Evolutionary conservation across 768 basidiomycete species (phyloP).

Genomic region (Sporobolomyces roseus): DNA sequence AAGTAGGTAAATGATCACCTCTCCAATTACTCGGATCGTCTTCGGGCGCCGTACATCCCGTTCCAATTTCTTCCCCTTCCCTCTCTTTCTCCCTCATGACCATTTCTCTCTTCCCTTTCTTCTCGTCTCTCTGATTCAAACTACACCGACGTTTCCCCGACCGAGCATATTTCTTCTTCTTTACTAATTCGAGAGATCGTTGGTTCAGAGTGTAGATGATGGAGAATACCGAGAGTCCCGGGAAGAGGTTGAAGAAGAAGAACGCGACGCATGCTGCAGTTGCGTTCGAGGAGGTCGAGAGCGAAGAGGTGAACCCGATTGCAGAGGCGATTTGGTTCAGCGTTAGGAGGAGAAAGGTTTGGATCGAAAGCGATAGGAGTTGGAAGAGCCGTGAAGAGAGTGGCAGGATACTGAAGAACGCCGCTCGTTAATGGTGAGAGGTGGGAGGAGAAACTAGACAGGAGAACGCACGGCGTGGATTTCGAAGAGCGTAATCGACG

Average conservation of each 20-base stretch:
- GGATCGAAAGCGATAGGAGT: constrained; percentile 8
- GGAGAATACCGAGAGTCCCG: neutral
- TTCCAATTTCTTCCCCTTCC: neutral
- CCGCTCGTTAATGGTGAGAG: neutral
- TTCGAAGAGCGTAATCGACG: constrained; percentile 8
- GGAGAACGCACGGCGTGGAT: neutral
- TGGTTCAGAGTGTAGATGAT: constrained; percentile 10
- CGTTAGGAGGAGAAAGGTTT: constrained; percentile 6
- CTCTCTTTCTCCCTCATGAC: neutral
- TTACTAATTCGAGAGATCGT: neutral
- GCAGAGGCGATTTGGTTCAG: constrained; percentile 13
- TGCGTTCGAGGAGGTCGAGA: constrained; percentile 8
- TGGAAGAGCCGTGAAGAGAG: neutral
- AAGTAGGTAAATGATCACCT: neutral
- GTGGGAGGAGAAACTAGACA: neutral
- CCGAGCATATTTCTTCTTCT: too few relatives aligned
- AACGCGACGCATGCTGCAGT: constrained; percentile 14
- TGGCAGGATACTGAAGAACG: neutral
- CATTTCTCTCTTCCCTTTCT: neutral
- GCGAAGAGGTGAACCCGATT: constrained; percentile 14
- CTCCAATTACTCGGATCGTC: constrained; percentile 16
- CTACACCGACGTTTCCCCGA: too few relatives aligned
- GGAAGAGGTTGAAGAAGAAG: constrained; percentile 24
- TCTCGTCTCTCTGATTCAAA: too few relatives aligned
- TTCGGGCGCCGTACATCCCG: neutral